Base-by-base conservation (phyloP, 2,329 filamentous ascomycete species). In the Trichoderma sp. region DNA sequence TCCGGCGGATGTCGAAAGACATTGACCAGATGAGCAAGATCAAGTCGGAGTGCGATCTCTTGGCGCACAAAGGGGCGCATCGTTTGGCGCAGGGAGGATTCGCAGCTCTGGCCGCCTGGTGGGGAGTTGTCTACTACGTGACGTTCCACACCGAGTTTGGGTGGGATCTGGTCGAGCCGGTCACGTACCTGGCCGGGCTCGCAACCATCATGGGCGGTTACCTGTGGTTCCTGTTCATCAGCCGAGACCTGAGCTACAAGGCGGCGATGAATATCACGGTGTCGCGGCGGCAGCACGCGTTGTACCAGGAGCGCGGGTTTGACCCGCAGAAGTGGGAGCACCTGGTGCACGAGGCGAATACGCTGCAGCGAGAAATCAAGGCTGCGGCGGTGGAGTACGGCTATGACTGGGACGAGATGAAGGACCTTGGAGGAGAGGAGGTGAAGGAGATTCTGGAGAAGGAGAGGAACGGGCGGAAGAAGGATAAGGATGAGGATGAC, bases 161-260 rank as follows among this genome's bases (percentile, higher is more conserved):
- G 5, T 97, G 94, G 94, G 93, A 97, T 74, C 87, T 93, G 7
- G 94, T 97, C 84, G 94, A 97, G 79, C 94, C 93, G 0, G 88
- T 97, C 2, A 97, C 93, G 39, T 97, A 97, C 76, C 87, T 97
- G 18, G 93, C 92, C 2, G 92, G 93, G n/a, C 83, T 97, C 72
- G 88, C 90, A 0, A 94, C 91, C 14, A 88, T 97, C 75, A 96
- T 97, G 82, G 90, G 90, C 8, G 94, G 93, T 73, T 97, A 97
- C 76, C 83, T 97, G 66, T 97, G 93, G 93, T 97, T 97, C 78
- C 82, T 97, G 14, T 97, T 94, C 80, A 92, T 97, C 82, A 96
- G 94, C 80, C 88, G 92, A 24, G 94, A 97, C 79, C 89, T 97
- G 13, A 92, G 89, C 72, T 97, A 97, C 82, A 90, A 91, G 73